Percentiles rank a stretch among this genome's conserved stretches.
Conservation (phyloP, 352 stramenopile genomes). For the Globisporangium camurandrum region DNA sequence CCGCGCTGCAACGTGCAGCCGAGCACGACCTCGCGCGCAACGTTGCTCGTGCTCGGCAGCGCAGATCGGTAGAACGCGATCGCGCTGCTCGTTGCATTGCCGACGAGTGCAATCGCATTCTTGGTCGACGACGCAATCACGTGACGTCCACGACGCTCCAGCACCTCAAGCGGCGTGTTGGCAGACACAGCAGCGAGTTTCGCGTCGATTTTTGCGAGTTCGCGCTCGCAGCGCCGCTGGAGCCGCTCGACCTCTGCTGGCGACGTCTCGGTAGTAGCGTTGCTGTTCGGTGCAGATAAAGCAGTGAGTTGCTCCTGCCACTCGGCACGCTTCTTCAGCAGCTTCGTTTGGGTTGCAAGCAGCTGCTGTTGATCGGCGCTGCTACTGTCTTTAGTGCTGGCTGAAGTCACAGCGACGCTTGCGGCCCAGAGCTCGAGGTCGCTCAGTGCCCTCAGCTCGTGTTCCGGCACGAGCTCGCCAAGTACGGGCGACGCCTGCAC, state of each 20-base stretch:
- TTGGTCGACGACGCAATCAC: slow-evolving; percentile 47
- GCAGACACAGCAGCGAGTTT: slow-evolving; percentile 47
- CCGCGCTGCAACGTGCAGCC: slow-evolving; percentile 27
- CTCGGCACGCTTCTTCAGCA: slow-evolving; percentile 51
- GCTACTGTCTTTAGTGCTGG: too few relatives aligned
- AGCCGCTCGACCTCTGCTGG: slow-evolving; percentile 24
- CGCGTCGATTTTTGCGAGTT: slow-evolving; percentile 47
- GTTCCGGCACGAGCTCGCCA: slow-evolving; percentile 23
- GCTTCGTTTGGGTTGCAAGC: slow-evolving; percentile 40
- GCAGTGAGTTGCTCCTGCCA: slow-evolving; percentile 20
- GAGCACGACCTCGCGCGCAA: slow-evolving; percentile 39
- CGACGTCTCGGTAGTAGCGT: slow-evolving; percentile 1
- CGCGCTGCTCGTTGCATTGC: slow-evolving; percentile 22
- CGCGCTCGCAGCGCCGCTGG: slow-evolving; percentile 40
- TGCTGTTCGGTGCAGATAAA: slow-evolving; percentile 1
- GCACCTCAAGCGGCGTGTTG: slow-evolving; percentile 35
- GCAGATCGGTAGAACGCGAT: slow-evolving; percentile 29
- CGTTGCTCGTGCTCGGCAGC: slow-evolving; percentile 12
- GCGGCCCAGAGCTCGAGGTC: slow-evolving; percentile 34
- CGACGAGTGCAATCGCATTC: slow-evolving; percentile 44
- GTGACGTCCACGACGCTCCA: slow-evolving; percentile 46
- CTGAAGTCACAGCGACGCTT: slow-evolving; percentile 11
- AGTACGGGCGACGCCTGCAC: slow-evolving; percentile 24
- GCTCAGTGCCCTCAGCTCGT: slow-evolving; percentile 20
- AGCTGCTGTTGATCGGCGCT: slow-evolving; percentile 25